phyloP scores from a whole-genome alignment of 192 early-diverging fungal genomes.

The Linderina pennispora region DNA sequence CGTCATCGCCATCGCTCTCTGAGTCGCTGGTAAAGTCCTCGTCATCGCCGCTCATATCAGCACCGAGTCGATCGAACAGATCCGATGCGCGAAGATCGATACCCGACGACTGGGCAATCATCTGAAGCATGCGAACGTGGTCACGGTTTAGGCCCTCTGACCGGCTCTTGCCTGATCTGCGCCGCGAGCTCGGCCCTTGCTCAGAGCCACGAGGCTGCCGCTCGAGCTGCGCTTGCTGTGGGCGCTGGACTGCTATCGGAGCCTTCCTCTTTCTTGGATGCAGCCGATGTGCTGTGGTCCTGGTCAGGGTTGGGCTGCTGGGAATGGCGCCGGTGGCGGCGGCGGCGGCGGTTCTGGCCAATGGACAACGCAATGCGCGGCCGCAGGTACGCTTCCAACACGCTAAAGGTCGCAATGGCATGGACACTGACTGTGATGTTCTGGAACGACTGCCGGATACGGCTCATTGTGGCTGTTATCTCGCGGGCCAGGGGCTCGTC shows the following conservation, averaged over 20 bases:
- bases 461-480: conserved; percentile 6
- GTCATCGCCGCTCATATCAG: conserved; percentile 7
- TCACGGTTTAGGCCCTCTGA: background rate
- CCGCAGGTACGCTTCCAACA: conserved; percentile 75
- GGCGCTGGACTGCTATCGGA: too few species aligned
- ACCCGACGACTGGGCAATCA: conserved; percentile 32
- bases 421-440: conserved; percentile 72
- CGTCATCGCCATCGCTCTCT: conserved; percentile 12
- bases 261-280: too few species aligned
- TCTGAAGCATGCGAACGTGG: conserved; percentile 29
- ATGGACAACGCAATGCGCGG: conserved; percentile 47
- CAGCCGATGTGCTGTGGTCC: too few species aligned
- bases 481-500: conserved; percentile 18
- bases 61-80: conserved; percentile 9
- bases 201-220: background rate
- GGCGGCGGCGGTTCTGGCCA: background rate
- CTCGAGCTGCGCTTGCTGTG: conserved; percentile 9
- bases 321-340: too few species aligned
- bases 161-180: background rate
- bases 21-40: too few species aligned
- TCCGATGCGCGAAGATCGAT: conserved; percentile 27
- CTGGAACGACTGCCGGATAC: conserved; percentile 13
- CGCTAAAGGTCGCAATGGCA: conserved; percentile 76
- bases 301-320: too few species aligned
- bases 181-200: conserved; percentile 1